Evolutionary conservation across 108 stramenopile genomes (phyloP).

Genomic region (Skeletonema marinoi): DNA sequence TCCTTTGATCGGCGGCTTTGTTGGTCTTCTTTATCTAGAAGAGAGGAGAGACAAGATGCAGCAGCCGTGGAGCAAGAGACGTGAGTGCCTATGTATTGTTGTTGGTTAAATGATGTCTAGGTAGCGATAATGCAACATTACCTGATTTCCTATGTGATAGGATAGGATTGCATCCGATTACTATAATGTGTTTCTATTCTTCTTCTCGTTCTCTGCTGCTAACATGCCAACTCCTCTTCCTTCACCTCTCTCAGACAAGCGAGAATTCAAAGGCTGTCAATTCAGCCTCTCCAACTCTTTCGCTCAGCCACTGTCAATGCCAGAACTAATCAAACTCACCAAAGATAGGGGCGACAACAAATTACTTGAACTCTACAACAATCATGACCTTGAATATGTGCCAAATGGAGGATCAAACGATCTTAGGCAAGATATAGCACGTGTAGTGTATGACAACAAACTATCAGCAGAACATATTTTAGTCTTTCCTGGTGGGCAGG

Average conservation of each 20-base stretch:
- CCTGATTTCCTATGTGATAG: too few species aligned
- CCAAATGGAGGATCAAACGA: conserved; percentile 80
- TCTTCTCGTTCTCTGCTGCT: not conserved
- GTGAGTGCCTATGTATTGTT: conserved; percentile 8
- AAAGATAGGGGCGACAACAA: conserved; percentile 39
- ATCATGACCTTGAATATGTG: conserved; percentile 66
- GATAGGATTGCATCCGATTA: not conserved
- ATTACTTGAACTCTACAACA: conserved; percentile 51
- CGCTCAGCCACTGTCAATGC: conserved; percentile 62
- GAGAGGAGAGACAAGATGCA: conserved; percentile 19
- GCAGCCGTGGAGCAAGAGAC: conserved; percentile 44
- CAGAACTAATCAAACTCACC: conserved; percentile 55
- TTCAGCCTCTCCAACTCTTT: conserved; percentile 82
- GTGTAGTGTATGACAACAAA: conserved; percentile 47
- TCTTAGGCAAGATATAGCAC: conserved; percentile 65
- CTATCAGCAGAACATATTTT: conserved; percentile 61
- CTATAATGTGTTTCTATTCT: not conserved
- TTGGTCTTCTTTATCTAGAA: too few species aligned
- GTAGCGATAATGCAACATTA: too few species aligned
- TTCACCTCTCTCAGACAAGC: conserved; percentile 50
- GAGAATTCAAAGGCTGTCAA: conserved; percentile 53
- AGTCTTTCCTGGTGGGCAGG: conserved; percentile 79
- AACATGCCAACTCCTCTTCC: not conserved
- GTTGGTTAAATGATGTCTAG: too few species aligned
- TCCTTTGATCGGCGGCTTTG: too few species aligned